Conservation (phyloP, 306 rosid genomes). For the Inga laurina region DNA sequence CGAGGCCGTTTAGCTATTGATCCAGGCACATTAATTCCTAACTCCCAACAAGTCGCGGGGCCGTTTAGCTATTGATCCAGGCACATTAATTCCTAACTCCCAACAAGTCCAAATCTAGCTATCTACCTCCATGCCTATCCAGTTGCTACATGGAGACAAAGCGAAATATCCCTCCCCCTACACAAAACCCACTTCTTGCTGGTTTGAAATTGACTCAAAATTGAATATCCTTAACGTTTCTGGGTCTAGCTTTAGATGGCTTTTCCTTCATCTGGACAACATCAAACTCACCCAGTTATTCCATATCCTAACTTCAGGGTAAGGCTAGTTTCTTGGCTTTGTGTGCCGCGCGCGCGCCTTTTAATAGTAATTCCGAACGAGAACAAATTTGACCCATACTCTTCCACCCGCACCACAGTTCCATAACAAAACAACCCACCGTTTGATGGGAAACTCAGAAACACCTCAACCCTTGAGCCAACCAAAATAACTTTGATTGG, state of each 20-base stretch:
- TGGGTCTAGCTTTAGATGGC: slow-evolving; percentile 30
- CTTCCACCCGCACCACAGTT: slow-evolving; percentile 21
- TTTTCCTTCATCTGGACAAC: slow-evolving; percentile 4
- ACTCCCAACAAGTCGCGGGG: slow-evolving; percentile 41
- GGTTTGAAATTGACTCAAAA: slow-evolving; percentile 48
- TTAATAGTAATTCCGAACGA: slow-evolving; percentile 25
- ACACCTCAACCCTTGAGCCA: slow-evolving; percentile 6
- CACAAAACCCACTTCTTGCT: slow-evolving; percentile 44
- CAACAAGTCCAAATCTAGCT: slow-evolving; percentile 56
- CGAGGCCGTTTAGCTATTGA: slow-evolving; percentile 20
- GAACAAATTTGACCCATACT: slow-evolving; percentile 34
- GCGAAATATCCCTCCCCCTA: slow-evolving; percentile 30
- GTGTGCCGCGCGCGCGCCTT: not conserved
- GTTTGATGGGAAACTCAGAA: slow-evolving; percentile 14
- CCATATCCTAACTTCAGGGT: not conserved
- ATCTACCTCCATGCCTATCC: slow-evolving; percentile 39
- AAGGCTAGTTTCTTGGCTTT: not conserved
- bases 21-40: slow-evolving; percentile 35
- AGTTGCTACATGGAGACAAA: slow-evolving; percentile 48
- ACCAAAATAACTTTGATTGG: not conserved
- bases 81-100: slow-evolving; percentile 38
- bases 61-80: slow-evolving; percentile 14
- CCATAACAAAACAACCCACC: slow-evolving; percentile 9
- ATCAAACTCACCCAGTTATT: slow-evolving; percentile 18
- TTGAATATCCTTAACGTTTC: slow-evolving; percentile 40